Conservation (phyloP, 73 alveolate genomes). For the Blepharisma stoltei region DNA sequence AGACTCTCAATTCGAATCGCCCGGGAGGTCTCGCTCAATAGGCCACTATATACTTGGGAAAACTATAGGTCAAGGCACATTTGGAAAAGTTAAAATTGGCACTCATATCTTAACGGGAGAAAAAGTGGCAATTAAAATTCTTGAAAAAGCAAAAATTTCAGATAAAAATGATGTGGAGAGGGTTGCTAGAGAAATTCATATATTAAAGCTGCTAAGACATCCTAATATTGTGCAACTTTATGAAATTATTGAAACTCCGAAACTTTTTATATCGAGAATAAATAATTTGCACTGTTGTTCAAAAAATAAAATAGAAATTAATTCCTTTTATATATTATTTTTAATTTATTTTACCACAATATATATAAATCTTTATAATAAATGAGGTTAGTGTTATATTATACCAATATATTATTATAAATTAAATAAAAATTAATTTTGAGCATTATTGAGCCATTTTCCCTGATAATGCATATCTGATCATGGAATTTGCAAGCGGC, state of each 20-base stretch:
- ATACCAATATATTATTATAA: no score
- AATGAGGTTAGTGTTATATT: no score
- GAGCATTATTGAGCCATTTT: no score
- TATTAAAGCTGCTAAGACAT: constrained; percentile 80
- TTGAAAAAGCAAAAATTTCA: constrained; percentile 61
- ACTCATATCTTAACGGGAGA: constrained; percentile 66
- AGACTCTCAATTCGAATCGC: no score
- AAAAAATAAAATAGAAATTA: no score
- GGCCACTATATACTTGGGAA: background rate
- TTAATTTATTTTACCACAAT: no score
- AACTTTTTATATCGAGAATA: constrained; percentile 8
- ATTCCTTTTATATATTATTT: no score
- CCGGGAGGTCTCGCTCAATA: no score
- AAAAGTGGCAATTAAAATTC: constrained; percentile 66
- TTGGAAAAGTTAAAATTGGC: constrained; percentile 65
- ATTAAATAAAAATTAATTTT: no score
- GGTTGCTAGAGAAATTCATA: constrained; percentile 88
- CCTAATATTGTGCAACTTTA: constrained; percentile 78
- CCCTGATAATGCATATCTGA: no score
- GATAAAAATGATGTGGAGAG: constrained; percentile 78
- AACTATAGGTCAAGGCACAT: constrained; percentile 71
- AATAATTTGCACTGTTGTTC: no score
- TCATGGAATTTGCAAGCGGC: constrained; percentile 87
- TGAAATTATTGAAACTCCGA: constrained; percentile 33
- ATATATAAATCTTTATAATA: no score